These are phyloP conservation scores for Aspergillus kassunensis DNA, from an alignment of 495 filamentous ascomycete species.

Conservation along the genomic window DNA sequence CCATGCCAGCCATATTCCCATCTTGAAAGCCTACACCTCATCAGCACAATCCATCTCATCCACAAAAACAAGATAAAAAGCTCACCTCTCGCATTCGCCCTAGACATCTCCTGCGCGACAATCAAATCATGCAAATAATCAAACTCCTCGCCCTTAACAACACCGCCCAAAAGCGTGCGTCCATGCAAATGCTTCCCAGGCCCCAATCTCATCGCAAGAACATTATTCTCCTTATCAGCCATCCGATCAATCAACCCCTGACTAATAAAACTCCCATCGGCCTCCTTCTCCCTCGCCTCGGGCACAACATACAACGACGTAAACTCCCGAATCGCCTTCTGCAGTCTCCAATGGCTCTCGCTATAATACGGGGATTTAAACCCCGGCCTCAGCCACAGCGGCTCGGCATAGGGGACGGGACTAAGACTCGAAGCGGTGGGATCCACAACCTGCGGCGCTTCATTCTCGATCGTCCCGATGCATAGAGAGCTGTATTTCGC, in stretches of 20 bases:
- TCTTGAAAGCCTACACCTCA: constrained; percentile 43
- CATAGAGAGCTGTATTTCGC: constrained; percentile 70
- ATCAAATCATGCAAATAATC: constrained; percentile 87
- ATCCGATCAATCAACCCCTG: constrained; percentile 76
- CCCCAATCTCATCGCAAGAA: constrained; percentile 79
- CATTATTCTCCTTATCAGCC: constrained; percentile 64
- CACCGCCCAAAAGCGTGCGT: constrained; percentile 62
- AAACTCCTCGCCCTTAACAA: constrained; percentile 72
- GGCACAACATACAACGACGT: constrained; percentile 66
- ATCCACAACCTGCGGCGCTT: constrained; percentile 70
- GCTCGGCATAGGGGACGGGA: constrained; percentile 75
- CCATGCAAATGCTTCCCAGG: constrained; percentile 81
- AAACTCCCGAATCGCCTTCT: constrained; percentile 70
- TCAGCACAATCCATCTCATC: neutral
- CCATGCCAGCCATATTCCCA: constrained; percentile 71
- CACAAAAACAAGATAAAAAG: too few relatives aligned
- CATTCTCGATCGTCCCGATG: constrained; percentile 70
- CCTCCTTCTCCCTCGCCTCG: constrained; percentile 76
- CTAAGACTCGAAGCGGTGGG: constrained; percentile 68
- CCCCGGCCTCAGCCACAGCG: constrained; percentile 71
- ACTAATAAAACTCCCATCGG: constrained; percentile 66
- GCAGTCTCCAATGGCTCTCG: constrained; percentile 67
- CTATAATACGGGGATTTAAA: constrained; percentile 84
- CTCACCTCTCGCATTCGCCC: constrained; percentile 66
- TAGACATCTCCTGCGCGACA: constrained; percentile 66